Evolutionary conservation across 345 rosid genomes (phyloP).

Genomic region (Lepidium didymum): DNA sequence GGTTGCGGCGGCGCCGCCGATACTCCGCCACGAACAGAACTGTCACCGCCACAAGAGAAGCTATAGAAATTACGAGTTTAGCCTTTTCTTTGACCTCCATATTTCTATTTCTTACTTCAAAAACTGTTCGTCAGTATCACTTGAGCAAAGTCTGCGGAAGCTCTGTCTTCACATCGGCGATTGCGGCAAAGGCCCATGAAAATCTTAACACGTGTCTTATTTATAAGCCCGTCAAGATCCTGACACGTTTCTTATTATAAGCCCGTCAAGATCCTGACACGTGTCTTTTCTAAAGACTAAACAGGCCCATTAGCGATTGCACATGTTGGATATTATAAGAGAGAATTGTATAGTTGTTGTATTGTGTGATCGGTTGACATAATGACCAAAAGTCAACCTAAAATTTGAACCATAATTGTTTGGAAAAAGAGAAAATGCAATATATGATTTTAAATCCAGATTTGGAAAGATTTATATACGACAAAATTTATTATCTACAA

Average conservation of each 20-base stretch:
- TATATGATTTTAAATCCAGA: not conserved
- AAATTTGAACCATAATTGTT: not conserved
- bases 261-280: not conserved
- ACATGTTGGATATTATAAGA: too few relatives aligned
- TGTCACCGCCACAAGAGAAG: constrained; percentile 46
- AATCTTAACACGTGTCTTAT: constrained; percentile 9
- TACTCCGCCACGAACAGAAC: constrained; percentile 36
- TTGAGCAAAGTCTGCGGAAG: constrained; percentile 13
- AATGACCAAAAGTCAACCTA: not conserved
- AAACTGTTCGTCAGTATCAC: not conserved
- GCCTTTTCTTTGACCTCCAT: constrained; percentile 42
- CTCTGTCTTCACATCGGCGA: not conserved
- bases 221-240: not conserved
- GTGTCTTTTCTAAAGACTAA: not conserved
- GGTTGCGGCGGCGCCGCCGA: constrained; percentile 34
- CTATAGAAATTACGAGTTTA: constrained; percentile 36
- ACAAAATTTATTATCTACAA: not conserved
- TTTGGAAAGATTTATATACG: constrained; percentile 2
- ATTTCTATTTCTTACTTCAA: not conserved
- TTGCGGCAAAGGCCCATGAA: not conserved
- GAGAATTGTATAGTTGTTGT: not conserved
- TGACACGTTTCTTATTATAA: not conserved
- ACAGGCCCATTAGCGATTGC: not conserved
- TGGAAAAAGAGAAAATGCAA: not conserved
- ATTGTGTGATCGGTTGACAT: too few relatives aligned